Base-by-base conservation (phyloP, 768 basidiomycete species). In the Phanerochaete carnosa region DNA sequence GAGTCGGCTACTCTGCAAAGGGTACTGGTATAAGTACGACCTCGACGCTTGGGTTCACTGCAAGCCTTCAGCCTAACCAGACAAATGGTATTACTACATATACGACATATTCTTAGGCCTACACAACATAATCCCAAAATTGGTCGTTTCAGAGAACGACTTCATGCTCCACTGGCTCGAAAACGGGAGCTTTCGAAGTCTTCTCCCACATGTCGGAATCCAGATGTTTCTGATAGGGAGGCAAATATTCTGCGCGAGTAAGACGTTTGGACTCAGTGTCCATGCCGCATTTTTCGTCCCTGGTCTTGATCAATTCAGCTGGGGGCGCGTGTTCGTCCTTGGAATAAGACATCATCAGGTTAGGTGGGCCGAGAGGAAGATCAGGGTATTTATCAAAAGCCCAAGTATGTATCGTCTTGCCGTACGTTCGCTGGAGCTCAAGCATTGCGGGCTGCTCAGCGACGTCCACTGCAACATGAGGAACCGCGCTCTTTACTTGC, bases 271-370 rank as follows among this genome's bases (percentile, higher is more conserved):
- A 53, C 39, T 65, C 62, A 1, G 76, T 75, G 26, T 70, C 68
- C 22, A 76, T 73, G 5, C 74, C 75, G n/a, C 66, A 61, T 49
- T 65, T 65, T 50, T 69, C 62, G 54, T 80, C 79, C 25, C 76
- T 64, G 55, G 68, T 62, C 46, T 67, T 62, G 55, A 82, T 45
- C 23, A 71, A 46, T 29, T 68, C 61, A 58, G 69, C 53, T 16
- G 73, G 71, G 52, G 73, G 67, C 16, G 60, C 65, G 47, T 80
- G 75, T 6, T 69, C 69, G 52, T 79, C 74, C 1, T 56, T 65
- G 11, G 77, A 78, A 64, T 75, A 77, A 23, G 75, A 70, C 74
- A 79, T 77, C 82, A 82, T 80, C 49, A 81, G 71, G 39, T 73
- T 68, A 1, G 80, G 81, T 1, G 77, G 79, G 19, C 80, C 80